Percentiles rank a stretch among this genome's conserved stretches.
phyloP scores from a whole-genome alignment of 176 grass and related monocot genomes.

The Hordeum marinum region DNA sequence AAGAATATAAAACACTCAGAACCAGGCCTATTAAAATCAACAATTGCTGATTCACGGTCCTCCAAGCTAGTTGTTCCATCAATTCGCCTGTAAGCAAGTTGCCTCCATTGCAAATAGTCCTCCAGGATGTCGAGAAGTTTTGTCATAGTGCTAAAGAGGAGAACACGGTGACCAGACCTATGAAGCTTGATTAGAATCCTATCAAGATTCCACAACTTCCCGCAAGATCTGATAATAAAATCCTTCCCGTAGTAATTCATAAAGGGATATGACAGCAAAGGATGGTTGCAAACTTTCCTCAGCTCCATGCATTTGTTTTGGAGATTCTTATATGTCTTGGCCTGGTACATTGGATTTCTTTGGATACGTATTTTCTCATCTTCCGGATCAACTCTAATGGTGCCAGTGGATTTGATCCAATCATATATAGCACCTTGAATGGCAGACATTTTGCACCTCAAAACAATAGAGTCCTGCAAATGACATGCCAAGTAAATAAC shows the following conservation, averaged over 20 bases:
- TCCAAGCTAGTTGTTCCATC: slow-evolving; percentile 98
- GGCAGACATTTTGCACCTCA: slow-evolving; percentile 97
- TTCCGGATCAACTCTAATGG: slow-evolving; percentile 98
- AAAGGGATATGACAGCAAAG: slow-evolving; percentile 83
- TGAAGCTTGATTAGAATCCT: slow-evolving; percentile 96
- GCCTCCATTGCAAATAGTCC: slow-evolving; percentile 93
- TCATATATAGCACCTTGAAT: slow-evolving; percentile 93
- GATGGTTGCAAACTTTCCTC: slow-evolving; percentile 99
- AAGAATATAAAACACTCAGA: slow-evolving; percentile 99
- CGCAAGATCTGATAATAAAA: slow-evolving; percentile 91
- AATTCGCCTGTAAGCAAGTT: slow-evolving; percentile 84
- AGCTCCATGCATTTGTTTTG: slow-evolving; percentile 99
- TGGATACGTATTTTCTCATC: slow-evolving; percentile 67
- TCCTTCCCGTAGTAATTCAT: slow-evolving; percentile 70
- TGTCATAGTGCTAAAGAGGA: slow-evolving; percentile 99
- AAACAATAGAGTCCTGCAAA: slow-evolving; percentile 81
- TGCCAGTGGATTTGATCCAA: slow-evolving; percentile 99
- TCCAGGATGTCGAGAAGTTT: slow-evolving; percentile 98
- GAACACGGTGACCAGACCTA: slow-evolving; percentile 83
- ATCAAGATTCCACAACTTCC: slow-evolving; percentile 99
- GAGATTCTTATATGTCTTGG: slow-evolving; percentile 84
- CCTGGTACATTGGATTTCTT: slow-evolving; percentile 88
- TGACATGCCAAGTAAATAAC: slow-evolving; percentile 20
- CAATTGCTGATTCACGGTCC: slow-evolving; percentile 87
- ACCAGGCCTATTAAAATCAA: slow-evolving; percentile 90